phyloP scores from a whole-genome alignment of 768 basidiomycete genomes.

The Strobilomyces confusus region DNA sequence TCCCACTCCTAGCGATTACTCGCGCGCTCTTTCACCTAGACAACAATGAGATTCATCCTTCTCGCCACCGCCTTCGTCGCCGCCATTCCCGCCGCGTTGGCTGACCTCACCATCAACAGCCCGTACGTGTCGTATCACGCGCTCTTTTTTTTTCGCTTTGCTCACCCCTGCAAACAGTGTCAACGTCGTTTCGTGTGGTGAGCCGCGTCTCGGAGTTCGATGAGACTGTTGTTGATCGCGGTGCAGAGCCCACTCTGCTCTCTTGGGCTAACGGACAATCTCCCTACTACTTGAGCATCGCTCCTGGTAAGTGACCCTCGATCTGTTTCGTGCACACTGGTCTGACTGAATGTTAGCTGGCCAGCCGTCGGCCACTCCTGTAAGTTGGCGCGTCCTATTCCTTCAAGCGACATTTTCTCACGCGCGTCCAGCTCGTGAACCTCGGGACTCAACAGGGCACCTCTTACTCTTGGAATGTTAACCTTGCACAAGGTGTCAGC shows the following conservation, averaged over 20 bases:
- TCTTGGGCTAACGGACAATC: constrained; percentile 47
- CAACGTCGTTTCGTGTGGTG: constrained; percentile 48
- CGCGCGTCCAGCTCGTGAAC: constrained; percentile 43
- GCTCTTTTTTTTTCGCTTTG: background rate
- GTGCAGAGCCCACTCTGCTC: constrained; percentile 55
- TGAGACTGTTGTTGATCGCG: background rate
- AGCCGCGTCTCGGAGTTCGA: constrained; percentile 13
- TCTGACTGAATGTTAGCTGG: constrained; percentile 39
- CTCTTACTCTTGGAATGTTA: constrained; percentile 51
- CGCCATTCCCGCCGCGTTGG: constrained; percentile 33
- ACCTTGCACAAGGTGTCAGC: constrained; percentile 39
- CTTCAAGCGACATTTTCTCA: background rate
- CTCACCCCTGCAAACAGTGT: constrained; percentile 26
- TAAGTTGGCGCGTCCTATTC: constrained; percentile 26
- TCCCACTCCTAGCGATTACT: constrained; percentile 6
- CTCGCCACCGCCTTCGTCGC: constrained; percentile 29
- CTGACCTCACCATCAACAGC: constrained; percentile 59
- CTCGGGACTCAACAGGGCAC: constrained; percentile 46
- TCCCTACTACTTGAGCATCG: constrained; percentile 57
- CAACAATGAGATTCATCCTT: constrained; percentile 36
- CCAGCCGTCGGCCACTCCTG: constrained; percentile 48
- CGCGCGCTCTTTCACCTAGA: constrained; percentile 16
- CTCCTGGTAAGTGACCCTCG: constrained; percentile 48
- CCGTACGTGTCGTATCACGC: constrained; percentile 47
- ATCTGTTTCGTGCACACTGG: too few species aligned